These are phyloP conservation scores for Lentithecium fluviatile DNA, from an alignment of 495 filamentous ascomycete genomes.

Conservation along the genomic window DNA sequence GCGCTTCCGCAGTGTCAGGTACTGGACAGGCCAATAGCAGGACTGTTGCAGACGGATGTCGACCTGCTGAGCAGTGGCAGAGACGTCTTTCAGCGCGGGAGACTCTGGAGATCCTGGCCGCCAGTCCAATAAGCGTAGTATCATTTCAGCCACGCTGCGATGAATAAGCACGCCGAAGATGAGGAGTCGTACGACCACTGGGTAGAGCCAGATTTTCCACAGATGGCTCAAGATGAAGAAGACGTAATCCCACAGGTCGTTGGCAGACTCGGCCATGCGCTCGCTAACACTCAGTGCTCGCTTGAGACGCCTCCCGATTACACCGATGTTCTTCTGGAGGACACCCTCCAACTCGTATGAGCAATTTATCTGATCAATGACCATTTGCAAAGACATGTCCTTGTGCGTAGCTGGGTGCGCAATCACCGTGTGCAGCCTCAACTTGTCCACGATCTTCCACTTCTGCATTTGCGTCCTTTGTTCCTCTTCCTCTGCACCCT, in stretches of 20 bases:
- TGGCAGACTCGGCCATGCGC: constrained; percentile 89
- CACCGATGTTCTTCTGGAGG: constrained; percentile 80
- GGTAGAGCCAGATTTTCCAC: constrained; percentile 73
- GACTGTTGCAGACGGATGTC: constrained; percentile 98
- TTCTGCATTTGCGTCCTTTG: constrained; percentile 59
- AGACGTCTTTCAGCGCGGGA: constrained; percentile 89
- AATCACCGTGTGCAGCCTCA: constrained; percentile 81
- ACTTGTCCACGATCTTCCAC: constrained; percentile 78
- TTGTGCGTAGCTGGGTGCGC: constrained; percentile 74
- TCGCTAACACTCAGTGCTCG: constrained; percentile 90
- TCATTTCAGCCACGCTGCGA: constrained; percentile 73
- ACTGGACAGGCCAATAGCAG: constrained; percentile 98
- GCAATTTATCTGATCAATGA: constrained; percentile 95
- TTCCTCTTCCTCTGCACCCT: constrained; percentile 53
- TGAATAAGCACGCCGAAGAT: constrained; percentile 77
- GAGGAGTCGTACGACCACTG: constrained; percentile 69
- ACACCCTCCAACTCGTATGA: constrained; percentile 82
- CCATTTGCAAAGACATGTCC: constrained; percentile 73
- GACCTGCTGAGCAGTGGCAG: constrained; percentile 95
- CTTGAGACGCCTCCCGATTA: constrained; percentile 76
- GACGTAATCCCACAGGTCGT: constrained; percentile 73
- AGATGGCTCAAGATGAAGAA: constrained; percentile 68
- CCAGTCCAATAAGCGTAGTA: constrained; percentile 84
- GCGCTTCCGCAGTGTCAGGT: constrained; percentile 80
- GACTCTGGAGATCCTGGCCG: constrained; percentile 68